Evolutionary conservation across 2,329 filamentous ascomycete species (phyloP).

Genomic region (Monilinia vaccinii-corymbosi): DNA sequence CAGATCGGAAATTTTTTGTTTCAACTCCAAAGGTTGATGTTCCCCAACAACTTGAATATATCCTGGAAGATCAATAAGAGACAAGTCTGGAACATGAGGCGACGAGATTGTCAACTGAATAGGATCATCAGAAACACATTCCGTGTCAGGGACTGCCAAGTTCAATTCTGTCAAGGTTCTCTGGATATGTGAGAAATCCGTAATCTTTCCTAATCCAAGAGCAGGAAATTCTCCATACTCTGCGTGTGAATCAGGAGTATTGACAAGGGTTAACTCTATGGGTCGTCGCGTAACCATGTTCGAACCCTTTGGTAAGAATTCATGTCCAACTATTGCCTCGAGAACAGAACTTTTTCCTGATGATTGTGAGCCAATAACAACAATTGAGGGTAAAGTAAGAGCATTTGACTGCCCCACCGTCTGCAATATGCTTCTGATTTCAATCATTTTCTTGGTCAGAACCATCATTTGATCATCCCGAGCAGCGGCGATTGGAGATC

Average conservation of each 20-base stretch:
- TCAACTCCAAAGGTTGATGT: conserved; percentile 83
- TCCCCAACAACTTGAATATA: conserved; percentile 94
- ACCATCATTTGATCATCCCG: conserved; percentile 99
- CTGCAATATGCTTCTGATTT: conserved; percentile 86
- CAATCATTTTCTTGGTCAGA: conserved; percentile 98
- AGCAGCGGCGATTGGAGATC: conserved; percentile 55
- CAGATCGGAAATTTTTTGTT: conserved; percentile 90
- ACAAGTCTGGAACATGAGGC: conserved; percentile 88
- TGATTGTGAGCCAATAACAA: conserved; percentile 98
- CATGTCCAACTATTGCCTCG: conserved; percentile 94
- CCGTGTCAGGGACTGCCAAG: conserved; percentile 76
- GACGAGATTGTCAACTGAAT: conserved; percentile 96
- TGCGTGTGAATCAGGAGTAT: conserved; percentile 75
- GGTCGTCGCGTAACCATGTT: conserved; percentile 97
- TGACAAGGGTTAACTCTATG: conserved; percentile 92
- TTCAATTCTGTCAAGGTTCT: conserved; percentile 92
- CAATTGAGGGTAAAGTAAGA: conserved; percentile 86
- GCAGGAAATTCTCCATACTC: conserved; percentile 97
- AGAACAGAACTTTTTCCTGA: conserved; percentile 97
- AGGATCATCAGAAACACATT: conserved; percentile 93
- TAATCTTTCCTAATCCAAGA: conserved; percentile 78
- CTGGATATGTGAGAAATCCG: conserved; percentile 87
- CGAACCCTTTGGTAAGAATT: conserved; percentile 93
- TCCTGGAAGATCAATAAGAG: conserved; percentile 89
- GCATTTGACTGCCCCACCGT: conserved; percentile 86